Conservation (phyloP, 2,329 filamentous ascomycete genomes). For the Epichloe sylvatica region DNA sequence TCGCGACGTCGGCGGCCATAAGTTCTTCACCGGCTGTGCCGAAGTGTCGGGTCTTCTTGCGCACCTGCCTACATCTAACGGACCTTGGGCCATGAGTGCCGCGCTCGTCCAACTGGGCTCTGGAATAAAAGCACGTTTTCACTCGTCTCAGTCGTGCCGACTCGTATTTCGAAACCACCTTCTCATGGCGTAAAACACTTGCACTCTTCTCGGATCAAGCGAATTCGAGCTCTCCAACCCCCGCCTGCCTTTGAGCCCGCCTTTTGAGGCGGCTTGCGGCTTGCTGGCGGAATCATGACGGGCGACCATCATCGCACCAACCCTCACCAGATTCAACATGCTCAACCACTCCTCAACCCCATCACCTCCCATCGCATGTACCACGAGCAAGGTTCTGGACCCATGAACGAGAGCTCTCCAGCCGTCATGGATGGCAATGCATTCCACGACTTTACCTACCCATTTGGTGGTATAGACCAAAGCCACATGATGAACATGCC, state of each 20-base stretch:
- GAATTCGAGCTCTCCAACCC: background rate
- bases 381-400: constrained; percentile 9
- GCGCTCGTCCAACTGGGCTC: background rate
- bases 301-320: constrained; percentile 16
- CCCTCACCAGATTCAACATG: constrained; percentile 17
- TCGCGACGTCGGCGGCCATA: background rate
- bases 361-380: constrained; percentile 13
- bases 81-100: background rate
- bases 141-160: too few species aligned
- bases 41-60: background rate
- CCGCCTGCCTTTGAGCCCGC: background rate
- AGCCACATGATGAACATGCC: constrained; percentile 14
- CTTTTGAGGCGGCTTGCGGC: background rate
- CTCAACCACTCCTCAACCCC: constrained; percentile 14
- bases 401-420: constrained; percentile 11
- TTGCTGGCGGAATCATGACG: constrained; percentile 14
- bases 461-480: constrained; percentile 27
- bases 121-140: too few species aligned
- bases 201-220: background rate
- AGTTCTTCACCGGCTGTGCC: background rate
- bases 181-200: background rate
- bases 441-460: constrained; percentile 40
- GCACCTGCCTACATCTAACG: background rate
- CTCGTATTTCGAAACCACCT: background rate
- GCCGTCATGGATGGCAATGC: constrained; percentile 31